Evolutionary conservation across 2,329 filamentous ascomycete species (phyloP).

Genomic region (Dactylellina drechsleri): DNA sequence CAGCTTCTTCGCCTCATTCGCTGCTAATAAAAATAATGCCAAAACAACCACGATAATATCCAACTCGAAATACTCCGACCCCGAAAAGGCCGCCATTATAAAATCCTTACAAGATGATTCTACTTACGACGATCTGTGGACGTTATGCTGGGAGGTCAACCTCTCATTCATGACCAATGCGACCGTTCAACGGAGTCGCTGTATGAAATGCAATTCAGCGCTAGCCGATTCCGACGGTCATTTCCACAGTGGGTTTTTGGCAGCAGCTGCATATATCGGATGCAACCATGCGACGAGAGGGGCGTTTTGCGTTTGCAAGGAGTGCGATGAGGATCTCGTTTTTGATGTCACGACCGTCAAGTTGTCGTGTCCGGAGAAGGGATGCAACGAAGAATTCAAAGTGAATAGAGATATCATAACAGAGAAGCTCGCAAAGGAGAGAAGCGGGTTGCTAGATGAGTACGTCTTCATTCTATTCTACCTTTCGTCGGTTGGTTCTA

Average conservation of each 20-base stretch:
- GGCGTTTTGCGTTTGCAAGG: slow-evolving; percentile 40
- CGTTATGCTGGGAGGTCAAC: slow-evolving; percentile 48
- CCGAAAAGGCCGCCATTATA: slow-evolving; percentile 45
- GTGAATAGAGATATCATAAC: slow-evolving; percentile 33
- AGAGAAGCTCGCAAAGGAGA: slow-evolving; percentile 34
- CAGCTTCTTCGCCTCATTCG: slow-evolving; percentile 34
- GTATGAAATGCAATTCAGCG: slow-evolving; percentile 38
- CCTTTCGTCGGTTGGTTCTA: not conserved
- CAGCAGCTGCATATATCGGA: slow-evolving; percentile 26
- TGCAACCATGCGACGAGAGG: slow-evolving; percentile 29
- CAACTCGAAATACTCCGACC: slow-evolving; percentile 38
- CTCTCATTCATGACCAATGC: slow-evolving; percentile 44
- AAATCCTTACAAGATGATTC: slow-evolving; percentile 40
- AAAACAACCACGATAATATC: not conserved
- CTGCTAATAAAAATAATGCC: not conserved
- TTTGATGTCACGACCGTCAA: slow-evolving; percentile 48
- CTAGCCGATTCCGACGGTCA: slow-evolving; percentile 42
- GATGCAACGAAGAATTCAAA: slow-evolving; percentile 46
- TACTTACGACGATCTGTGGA: slow-evolving; percentile 36
- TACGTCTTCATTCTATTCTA: slow-evolving; percentile 3
- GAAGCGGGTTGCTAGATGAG: slow-evolving; percentile 34
- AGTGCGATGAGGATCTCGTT: slow-evolving; percentile 45
- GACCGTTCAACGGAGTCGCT: slow-evolving; percentile 30
- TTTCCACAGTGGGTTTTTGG: slow-evolving; percentile 39
- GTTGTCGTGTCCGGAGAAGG: slow-evolving; percentile 36